Evolutionary conservation across 2,329 filamentous ascomycete species (phyloP).

Genomic region (Ophiostoma piceae): DNA sequence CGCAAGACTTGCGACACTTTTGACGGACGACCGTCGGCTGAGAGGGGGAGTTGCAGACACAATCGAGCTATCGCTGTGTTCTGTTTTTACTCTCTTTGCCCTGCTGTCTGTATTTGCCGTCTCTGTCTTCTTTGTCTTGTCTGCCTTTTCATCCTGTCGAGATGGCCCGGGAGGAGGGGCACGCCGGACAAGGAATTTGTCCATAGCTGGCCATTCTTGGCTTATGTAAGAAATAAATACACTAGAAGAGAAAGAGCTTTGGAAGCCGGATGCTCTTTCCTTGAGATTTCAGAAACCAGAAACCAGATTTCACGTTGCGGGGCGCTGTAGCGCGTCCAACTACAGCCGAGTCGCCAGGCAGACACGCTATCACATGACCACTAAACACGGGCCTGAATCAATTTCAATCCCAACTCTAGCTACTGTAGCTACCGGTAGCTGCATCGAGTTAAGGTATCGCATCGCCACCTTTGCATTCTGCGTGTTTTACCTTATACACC

Average conservation of each 20-base stretch:
- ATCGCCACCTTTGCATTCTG: background rate
- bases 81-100: constrained; percentile 16
- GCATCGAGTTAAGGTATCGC: background rate
- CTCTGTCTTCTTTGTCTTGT: background rate
- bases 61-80: background rate
- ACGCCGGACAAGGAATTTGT: constrained; percentile 20
- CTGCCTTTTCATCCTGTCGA: background rate
- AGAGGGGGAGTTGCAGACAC: background rate
- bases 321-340: constrained; percentile 17
- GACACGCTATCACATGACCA: constrained; percentile 24
- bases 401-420: background rate
- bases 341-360: constrained; percentile 13
- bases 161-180: background rate
- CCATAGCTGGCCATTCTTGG: constrained; percentile 19
- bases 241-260: background rate
- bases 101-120: background rate
- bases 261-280: background rate
- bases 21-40: background rate
- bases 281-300: background rate
- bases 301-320: constrained; percentile 2
- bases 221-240: background rate
- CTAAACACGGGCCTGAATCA: background rate
- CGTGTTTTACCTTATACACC: background rate
- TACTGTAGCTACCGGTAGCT: background rate
- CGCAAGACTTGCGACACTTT: background rate